phyloP scores from a whole-genome alignment of 2,329 filamentous ascomycete species.

The Trichocomaceae sp. region DNA sequence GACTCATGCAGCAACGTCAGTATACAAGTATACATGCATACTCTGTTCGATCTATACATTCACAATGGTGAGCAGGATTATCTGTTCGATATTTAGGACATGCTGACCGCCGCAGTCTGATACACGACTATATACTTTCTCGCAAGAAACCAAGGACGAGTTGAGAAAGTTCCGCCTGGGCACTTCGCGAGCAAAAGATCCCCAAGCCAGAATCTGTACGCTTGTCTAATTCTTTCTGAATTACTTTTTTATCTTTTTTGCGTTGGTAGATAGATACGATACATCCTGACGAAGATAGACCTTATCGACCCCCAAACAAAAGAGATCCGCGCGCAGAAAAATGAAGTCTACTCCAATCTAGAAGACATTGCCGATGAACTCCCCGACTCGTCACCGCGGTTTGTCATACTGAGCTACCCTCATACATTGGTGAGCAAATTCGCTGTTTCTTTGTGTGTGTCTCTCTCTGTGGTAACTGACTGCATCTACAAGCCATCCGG shows the following conservation, averaged over 20 bases:
- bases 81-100: background rate
- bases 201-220: constrained; percentile 93
- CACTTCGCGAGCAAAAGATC: constrained; percentile 77
- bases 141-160: constrained; percentile 77
- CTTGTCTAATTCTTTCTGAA: constrained; percentile 7
- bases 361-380: constrained; percentile 79
- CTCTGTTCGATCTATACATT: too few species aligned
- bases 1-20: background rate
- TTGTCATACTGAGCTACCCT: constrained; percentile 84
- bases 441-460: background rate
- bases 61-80: constrained; percentile 8
- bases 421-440: constrained; percentile 62
- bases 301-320: constrained; percentile 83
- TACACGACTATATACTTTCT: constrained; percentile 87
- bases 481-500: constrained; percentile 63
- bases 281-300: constrained; percentile 49
- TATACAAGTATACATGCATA: background rate
- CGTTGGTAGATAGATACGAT: too few species aligned
- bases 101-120: constrained; percentile 57
- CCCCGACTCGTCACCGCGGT: constrained; percentile 85
- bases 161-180: constrained; percentile 90
- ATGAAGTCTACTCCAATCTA: constrained; percentile 74
- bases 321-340: constrained; percentile 79
- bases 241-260: too few species aligned
- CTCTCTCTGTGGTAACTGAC: background rate